A percentile compares a stretch with the other conserved stretches of the same genome.
phyloP scores from a whole-genome alignment of 371 early-diverging fungal species.

The Cokeromyces recurvatus region DNA sequence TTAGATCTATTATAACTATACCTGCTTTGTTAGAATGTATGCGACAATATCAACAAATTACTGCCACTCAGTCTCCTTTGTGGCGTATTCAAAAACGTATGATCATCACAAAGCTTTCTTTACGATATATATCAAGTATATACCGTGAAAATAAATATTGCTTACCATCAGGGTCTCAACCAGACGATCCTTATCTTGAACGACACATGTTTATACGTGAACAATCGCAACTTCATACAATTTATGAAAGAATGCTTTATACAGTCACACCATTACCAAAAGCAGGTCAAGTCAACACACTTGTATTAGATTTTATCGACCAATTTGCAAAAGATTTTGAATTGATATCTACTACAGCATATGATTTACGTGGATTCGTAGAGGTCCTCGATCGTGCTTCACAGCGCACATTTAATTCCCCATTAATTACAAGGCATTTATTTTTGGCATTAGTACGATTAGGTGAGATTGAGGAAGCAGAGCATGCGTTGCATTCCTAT shows the following conservation, averaged over 20 bases:
- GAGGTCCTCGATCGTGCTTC: conserved; percentile 58
- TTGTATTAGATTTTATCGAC: conserved; percentile 60
- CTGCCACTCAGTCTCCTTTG: conserved; percentile 31
- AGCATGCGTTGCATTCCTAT: conserved; percentile 63
- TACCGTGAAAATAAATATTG: conserved; percentile 31
- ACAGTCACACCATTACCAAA: conserved; percentile 55
- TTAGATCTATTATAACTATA: conserved; percentile 2
- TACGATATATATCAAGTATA: conserved; percentile 18
- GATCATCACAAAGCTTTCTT: conserved; percentile 36
- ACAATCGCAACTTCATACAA: conserved; percentile 25
- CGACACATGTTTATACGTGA: conserved; percentile 23
- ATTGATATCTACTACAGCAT: conserved; percentile 34
- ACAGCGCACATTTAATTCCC: conserved; percentile 70
- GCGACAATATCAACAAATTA: conserved; percentile 49
- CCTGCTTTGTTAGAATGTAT: conserved; percentile 38
- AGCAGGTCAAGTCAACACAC: conserved; percentile 58
- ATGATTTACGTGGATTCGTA: conserved; percentile 23
- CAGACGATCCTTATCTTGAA: conserved; percentile 1
- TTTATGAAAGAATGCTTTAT: conserved; percentile 61
- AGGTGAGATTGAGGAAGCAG: conserved; percentile 76
- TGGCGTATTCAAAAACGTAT: conserved; percentile 50
- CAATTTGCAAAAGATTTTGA: conserved; percentile 58
- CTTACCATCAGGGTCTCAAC: conserved; percentile 4
- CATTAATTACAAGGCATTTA: conserved; percentile 63
- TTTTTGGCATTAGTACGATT: conserved; percentile 50